These are phyloP conservation scores for Fusarium zealandicum DNA, from an alignment of 2,329 filamentous ascomycete species.

Conservation along the genomic window DNA sequence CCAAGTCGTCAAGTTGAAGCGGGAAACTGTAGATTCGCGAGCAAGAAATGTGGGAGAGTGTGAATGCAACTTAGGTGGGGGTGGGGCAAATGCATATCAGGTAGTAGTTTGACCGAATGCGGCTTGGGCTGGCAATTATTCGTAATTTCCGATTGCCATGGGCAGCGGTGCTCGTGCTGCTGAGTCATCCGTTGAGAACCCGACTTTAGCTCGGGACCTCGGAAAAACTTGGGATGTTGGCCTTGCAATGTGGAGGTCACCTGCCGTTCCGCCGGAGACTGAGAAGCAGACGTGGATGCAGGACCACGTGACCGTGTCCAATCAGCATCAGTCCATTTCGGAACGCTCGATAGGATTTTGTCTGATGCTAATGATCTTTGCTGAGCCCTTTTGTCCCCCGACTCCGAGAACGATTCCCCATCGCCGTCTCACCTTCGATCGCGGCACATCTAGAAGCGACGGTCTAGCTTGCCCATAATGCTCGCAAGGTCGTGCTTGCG, in stretches of 20 bases:
- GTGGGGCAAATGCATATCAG: slow-evolving; percentile 37
- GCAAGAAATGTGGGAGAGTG: slow-evolving; percentile 35
- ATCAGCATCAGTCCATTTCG: slow-evolving; percentile 54
- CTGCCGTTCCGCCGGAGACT: slow-evolving; percentile 31
- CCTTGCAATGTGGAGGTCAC: slow-evolving; percentile 14
- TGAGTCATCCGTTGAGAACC: slow-evolving; percentile 9
- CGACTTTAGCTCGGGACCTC: slow-evolving; percentile 27
- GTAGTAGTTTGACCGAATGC: slow-evolving; percentile 21
- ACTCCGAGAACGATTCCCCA: slow-evolving; percentile 49
- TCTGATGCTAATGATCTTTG: slow-evolving; percentile 48
- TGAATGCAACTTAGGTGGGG: slow-evolving; percentile 37
- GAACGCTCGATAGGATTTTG: slow-evolving; percentile 53
- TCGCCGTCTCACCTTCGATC: slow-evolving; percentile 48
- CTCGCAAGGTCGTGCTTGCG: slow-evolving; percentile 92
- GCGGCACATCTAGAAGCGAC: slow-evolving; percentile 48
- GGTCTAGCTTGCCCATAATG: slow-evolving; percentile 70
- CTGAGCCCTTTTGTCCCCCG: slow-evolving; percentile 51
- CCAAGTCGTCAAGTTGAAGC: slow-evolving; percentile 22
- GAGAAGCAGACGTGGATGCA: slow-evolving; percentile 24
- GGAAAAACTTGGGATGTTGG: slow-evolving; percentile 32
- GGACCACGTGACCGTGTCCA: slow-evolving; percentile 49
- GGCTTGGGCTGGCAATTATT: slow-evolving; percentile 13
- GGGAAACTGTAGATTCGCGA: slow-evolving; percentile 18
- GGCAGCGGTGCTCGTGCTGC: slow-evolving; percentile 3
- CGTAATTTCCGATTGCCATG: slow-evolving; percentile 26